phyloP scores from a whole-genome alignment of 208 protist species.

The Acanthamoeba royreba region DNA sequence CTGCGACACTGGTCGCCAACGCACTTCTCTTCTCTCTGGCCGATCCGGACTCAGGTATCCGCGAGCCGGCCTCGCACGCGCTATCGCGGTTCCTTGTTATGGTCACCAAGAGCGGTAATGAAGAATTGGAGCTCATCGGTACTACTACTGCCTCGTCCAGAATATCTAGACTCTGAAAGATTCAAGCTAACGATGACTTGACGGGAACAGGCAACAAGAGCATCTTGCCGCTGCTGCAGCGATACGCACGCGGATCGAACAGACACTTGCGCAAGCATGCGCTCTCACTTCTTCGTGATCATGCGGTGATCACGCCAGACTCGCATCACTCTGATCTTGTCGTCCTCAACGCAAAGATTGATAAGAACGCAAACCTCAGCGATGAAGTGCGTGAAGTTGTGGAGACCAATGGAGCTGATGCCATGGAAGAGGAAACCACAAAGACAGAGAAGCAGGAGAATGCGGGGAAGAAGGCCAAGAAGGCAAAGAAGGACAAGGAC shows the following conservation, averaged over 20 bases:
- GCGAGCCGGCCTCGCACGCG: conserved; percentile 11
- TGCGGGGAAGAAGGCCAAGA: not conserved
- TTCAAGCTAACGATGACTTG: not conserved
- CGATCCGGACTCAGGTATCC: not conserved
- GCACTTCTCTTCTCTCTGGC: not conserved
- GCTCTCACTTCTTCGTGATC: not conserved
- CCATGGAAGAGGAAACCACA: too few species aligned
- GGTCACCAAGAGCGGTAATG: not conserved
- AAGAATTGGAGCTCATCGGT: not conserved
- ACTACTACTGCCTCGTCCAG: not conserved
- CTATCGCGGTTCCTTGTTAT: conserved; percentile 2
- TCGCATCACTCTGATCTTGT: not conserved
- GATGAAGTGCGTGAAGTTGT: not conserved
- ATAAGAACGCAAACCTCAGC: not conserved
- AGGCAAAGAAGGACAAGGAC: not conserved
- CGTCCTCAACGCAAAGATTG: not conserved
- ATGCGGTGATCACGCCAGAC: not conserved
- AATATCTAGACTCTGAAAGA: not conserved
- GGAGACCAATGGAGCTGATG: not conserved
- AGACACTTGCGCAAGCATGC: conserved; percentile 8
- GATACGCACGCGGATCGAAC: not conserved
- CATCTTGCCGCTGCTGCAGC: not conserved
- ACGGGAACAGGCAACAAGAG: not conserved
- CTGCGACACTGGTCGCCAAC: not conserved
- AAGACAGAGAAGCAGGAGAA: not conserved